Conservation (phyloP, 2,329 filamentous ascomycete species). For the Claviceps arundinis region DNA sequence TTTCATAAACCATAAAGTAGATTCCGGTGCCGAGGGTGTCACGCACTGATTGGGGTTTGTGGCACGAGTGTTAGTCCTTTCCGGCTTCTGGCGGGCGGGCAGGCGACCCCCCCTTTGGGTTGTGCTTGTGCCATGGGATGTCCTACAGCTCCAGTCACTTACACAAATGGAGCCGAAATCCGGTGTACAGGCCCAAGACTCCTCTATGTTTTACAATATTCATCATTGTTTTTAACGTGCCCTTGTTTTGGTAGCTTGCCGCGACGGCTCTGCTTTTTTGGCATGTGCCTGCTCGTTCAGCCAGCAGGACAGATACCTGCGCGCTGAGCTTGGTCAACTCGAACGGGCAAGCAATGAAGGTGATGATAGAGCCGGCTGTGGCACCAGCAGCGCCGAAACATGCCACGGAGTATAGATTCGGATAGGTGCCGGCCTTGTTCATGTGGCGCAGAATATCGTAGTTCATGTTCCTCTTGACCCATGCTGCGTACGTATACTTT, state of each 20-base stretch:
- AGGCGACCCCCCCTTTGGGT: not conserved
- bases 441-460: slow-evolving; percentile 62
- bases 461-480: slow-evolving; percentile 52
- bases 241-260: slow-evolving; percentile 63
- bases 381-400: slow-evolving; percentile 71
- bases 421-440: slow-evolving; percentile 55
- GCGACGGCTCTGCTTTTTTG: slow-evolving; percentile 45
- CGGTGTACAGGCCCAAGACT: slow-evolving; percentile 62
- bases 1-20: slow-evolving; percentile 85
- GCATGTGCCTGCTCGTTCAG: slow-evolving; percentile 25
- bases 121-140: too few species aligned
- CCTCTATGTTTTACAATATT: slow-evolving; percentile 68
- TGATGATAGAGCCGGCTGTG: slow-evolving; percentile 67
- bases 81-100: not conserved
- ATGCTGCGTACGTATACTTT: slow-evolving; percentile 59
- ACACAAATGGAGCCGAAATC: slow-evolving; percentile 67
- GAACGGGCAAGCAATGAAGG: slow-evolving; percentile 72
- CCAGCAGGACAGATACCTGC: slow-evolving; percentile 70
- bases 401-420: slow-evolving; percentile 57
- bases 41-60: slow-evolving; percentile 39
- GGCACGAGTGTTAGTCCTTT: not conserved
- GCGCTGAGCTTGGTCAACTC: slow-evolving; percentile 83
- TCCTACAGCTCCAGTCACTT: slow-evolving; percentile 22
- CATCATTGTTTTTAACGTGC: slow-evolving; percentile 61
- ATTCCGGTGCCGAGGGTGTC: slow-evolving; percentile 75